Evolutionary conservation across 345 rosid species (phyloP).

Genomic region (Crucihimalaya himalaica): DNA sequence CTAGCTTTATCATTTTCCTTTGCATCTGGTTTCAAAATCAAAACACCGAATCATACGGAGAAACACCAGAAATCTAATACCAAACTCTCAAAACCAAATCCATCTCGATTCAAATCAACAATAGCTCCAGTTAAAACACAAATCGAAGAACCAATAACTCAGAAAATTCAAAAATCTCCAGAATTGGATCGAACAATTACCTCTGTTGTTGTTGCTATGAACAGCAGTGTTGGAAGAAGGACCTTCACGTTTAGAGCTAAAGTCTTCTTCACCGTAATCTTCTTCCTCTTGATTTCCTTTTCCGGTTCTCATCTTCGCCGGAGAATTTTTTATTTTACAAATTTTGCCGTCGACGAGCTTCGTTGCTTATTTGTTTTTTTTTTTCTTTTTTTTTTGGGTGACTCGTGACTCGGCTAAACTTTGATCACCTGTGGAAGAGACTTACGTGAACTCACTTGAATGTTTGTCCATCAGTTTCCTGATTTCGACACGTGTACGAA

Average conservation of each 20-base stretch:
- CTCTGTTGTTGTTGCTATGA: slow-evolving; percentile 40
- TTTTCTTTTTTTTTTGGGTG: neutral
- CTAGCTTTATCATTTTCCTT: slow-evolving; percentile 70
- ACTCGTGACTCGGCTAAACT: slow-evolving; percentile 39
- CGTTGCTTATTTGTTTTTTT: neutral
- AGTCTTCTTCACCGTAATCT: slow-evolving; percentile 81
- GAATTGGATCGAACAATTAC: slow-evolving; percentile 51
- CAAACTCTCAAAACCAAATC: slow-evolving; percentile 1
- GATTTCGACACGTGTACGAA: slow-evolving; percentile 34
- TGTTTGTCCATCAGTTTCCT: neutral
- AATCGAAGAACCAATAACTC: slow-evolving; percentile 8
- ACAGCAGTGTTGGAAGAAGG: slow-evolving; percentile 44
- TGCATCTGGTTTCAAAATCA: slow-evolving; percentile 55
- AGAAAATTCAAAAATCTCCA: slow-evolving; percentile 20
- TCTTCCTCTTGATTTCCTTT: slow-evolving; percentile 76
- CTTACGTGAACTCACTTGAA: slow-evolving; percentile 15
- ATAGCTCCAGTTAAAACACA: neutral
- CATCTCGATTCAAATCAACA: slow-evolving; percentile 15
- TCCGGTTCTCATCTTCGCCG: slow-evolving; percentile 64
- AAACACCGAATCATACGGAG: slow-evolving; percentile 22
- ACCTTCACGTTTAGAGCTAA: slow-evolving; percentile 60
- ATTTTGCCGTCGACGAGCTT: slow-evolving; percentile 35
- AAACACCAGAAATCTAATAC: neutral
- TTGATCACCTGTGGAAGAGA: slow-evolving; percentile 23
- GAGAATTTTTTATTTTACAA: slow-evolving; percentile 11